Evolutionary conservation across 2,329 filamentous ascomycete genomes (phyloP).

Genomic region (Beauveria sp.): DNA sequence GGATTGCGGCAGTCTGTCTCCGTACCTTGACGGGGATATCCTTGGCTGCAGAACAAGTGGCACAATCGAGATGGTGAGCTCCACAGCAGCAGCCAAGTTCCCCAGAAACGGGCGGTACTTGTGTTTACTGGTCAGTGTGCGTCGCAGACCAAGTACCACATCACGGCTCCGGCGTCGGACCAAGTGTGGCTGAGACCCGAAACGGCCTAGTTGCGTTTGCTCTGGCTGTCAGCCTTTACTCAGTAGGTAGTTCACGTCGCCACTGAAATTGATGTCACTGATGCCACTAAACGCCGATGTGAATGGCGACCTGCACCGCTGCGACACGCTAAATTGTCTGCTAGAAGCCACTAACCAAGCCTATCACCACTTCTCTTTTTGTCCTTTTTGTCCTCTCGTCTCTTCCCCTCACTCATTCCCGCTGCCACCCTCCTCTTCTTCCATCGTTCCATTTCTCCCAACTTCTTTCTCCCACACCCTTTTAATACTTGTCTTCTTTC

Average conservation of each 20-base stretch:
- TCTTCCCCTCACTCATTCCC: neutral
- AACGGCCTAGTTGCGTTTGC: neutral
- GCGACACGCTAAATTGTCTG: neutral
- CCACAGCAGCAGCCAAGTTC: neutral
- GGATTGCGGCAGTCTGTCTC: neutral
- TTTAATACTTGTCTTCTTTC: neutral
- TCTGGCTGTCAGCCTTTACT: neutral
- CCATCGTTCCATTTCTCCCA: neutral
- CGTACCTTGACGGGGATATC: neutral
- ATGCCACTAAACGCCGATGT: neutral
- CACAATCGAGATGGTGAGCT: slow-evolving; percentile 5
- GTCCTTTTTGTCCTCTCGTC: neutral
- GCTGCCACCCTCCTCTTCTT: neutral
- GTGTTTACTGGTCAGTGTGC: neutral
- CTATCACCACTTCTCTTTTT: neutral
- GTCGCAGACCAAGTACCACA: neutral
- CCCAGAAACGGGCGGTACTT: neutral
- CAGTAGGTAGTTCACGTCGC: neutral
- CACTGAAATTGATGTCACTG: neutral
- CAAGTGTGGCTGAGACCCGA: neutral
- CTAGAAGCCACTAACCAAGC: neutral
- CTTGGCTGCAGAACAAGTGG: neutral
- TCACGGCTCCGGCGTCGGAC: neutral
- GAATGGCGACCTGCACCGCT: neutral
- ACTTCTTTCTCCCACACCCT: neutral